Evolutionary conservation across 116 monocot genomes (phyloP), one percentile per base, ranked within the genome.

Genomic region (Posidonia oceanica): DNA sequence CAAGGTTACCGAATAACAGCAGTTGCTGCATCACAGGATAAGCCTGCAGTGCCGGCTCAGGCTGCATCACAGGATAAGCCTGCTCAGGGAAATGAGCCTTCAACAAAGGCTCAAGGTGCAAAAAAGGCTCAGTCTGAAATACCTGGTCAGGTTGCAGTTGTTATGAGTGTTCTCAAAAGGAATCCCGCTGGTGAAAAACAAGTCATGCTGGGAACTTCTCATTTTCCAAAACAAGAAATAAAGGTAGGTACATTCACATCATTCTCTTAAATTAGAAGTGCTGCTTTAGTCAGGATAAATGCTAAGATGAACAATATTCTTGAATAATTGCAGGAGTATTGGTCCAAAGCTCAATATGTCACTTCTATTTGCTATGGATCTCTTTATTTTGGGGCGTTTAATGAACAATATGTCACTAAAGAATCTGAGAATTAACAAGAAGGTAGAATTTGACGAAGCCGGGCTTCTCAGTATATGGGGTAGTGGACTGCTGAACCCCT

Each of bases 291-390:
- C 36, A 10, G 15, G 63, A 38, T 63, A 14, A 21, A 62, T 29
- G 1, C 14, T 29, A 14, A 29, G 29, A 60, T 16, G 22, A 60
- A 8, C 10, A 6, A 36, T 63, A 44, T 10, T 48, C 39, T 66
- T 44, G 39, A 15, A n/a, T 42, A 12, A 41, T 66, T 66, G 40
- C 41, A 66, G 66, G 66, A 66, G n/a, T 18, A 42, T 18, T 66
- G 66, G 66, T 39, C 41, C 10, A 13, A 66, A 20, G 18, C 17
- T 40, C 14, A n/a, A 44, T 42, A 66, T 20, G 22, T 66, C 41
- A 66, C 66, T 66, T 66, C 66, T 40, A n/a, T 66, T 66, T 66
- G 66, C 44, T 20, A 44, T 20, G 66, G 41, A 66, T 14, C 66
- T 53, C 11, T 68, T 68, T 36, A 12, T 53, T 14, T 7, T 54